phyloP scores from a whole-genome alignment of 2,329 filamentous ascomycete genomes.

The Cladophialophora psammophila region DNA sequence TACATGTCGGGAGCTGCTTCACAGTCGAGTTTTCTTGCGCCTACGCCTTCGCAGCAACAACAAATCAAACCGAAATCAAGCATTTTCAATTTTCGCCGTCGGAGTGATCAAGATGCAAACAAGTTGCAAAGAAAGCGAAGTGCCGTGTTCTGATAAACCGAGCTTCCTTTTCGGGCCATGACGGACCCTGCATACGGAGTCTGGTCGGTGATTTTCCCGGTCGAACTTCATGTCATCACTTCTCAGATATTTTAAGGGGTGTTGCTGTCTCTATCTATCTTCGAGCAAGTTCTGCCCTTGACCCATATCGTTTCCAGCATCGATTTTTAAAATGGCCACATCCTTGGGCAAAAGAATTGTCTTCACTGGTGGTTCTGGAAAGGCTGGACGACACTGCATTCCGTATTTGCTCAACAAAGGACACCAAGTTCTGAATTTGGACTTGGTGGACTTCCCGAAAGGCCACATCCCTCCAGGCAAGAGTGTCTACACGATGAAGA shows the following conservation, averaged over 20 bases:
- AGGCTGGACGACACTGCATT: conserved; percentile 64
- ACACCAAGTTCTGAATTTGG: conserved; percentile 64
- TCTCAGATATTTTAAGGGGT: background rate
- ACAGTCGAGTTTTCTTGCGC: conserved; percentile 37
- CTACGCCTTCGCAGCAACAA: conserved; percentile 22
- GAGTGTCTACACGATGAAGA: conserved; percentile 62
- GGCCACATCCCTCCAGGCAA: conserved; percentile 47
- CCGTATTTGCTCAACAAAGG: conserved; percentile 59
- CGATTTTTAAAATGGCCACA: conserved; percentile 24
- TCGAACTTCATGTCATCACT: conserved; percentile 31
- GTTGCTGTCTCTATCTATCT: background rate
- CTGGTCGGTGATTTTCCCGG: conserved; percentile 28
- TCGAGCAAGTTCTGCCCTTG: background rate
- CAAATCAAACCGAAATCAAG: conserved; percentile 51
- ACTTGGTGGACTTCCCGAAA: conserved; percentile 54
- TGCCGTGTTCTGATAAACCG: conserved; percentile 51
- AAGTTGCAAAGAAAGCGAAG: conserved; percentile 55
- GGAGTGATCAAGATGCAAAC: conserved; percentile 44
- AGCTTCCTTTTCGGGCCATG: conserved; percentile 31
- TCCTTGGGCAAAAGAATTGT: conserved; percentile 52
- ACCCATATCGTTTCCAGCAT: background rate
- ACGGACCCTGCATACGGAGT: conserved; percentile 10
- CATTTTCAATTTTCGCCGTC: conserved; percentile 53
- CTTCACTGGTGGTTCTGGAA: conserved; percentile 64
- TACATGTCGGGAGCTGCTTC: conserved; percentile 41